Evolutionary conservation across 2,329 filamentous ascomycete species (phyloP), one percentile per base, ranked within the genome.

Genomic region (Aureobasidium melanogenum): DNA sequence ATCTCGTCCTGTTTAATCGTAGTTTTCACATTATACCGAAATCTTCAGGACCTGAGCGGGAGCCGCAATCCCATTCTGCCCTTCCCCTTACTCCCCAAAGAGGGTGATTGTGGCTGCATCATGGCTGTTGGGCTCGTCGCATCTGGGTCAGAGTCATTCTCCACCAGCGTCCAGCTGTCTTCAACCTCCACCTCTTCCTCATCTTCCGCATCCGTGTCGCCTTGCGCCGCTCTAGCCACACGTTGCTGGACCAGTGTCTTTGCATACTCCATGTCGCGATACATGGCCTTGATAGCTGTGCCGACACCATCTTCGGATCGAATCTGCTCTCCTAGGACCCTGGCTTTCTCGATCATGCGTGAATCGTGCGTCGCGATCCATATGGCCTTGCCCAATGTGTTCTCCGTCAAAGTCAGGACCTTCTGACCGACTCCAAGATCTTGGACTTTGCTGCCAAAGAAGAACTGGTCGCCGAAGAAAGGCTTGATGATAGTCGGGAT

Each of bases 391-490:
- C 90, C 88, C 67, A 99, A 93, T 39, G 87, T 83, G 66, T 84
- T 88, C n/a, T 89, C 87, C 24, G 94, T 95, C 78, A 96, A 85
- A 74, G 90, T 94, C 78, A 88, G 91, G 68, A 99, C 80, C 70
- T 87, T 90, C 22, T 96, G 86, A 0, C 94, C 94, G 2, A 97
- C 94, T 0, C 94, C 93, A 6, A 99, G 80, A 69, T 97, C 93
- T 72, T 97, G 91, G 1, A 97, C 88, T 4, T 94, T 83, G 32
- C 82, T 84, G 7, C 91, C 94, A 68, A 96, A 97, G 79, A 99
- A 99, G 80, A 88, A 97, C 71, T 99, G 94, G 69, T 99, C 94
- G 5, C 94, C 94, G 70, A 99, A 99, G 78, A 97, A 99, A 0
- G 94, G 94, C 64, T 93, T 89, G 70, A 97, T 88, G 65, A 99